Evolutionary conservation across 140 eudicot species (phyloP).

Genomic region (Ambrosia hybrid): DNA sequence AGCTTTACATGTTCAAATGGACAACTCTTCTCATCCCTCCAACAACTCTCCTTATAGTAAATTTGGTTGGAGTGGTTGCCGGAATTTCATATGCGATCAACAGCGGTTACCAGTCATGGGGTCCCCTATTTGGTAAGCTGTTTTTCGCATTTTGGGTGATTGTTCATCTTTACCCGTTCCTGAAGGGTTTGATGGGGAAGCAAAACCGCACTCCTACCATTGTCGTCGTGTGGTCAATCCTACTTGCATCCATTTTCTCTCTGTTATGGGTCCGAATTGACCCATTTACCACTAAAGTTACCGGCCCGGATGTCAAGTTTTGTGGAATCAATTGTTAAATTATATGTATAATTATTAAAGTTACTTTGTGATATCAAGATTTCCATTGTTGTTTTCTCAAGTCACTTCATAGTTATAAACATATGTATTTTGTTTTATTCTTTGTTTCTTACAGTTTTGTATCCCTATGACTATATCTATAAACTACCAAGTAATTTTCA

Average conservation of each 20-base stretch:
- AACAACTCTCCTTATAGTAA: slow-evolving; percentile 71
- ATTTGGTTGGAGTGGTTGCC: slow-evolving; percentile 84
- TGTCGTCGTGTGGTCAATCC: slow-evolving; percentile 83
- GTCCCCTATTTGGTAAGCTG: slow-evolving; percentile 86
- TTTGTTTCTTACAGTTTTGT: slow-evolving; percentile 41
- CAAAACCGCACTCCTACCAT: slow-evolving; percentile 92
- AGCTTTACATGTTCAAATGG: slow-evolving; percentile 89
- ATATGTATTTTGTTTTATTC: slow-evolving; percentile 31
- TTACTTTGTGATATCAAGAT: slow-evolving; percentile 28
- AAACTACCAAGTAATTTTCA: slow-evolving; percentile 6
- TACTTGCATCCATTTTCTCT: slow-evolving; percentile 88
- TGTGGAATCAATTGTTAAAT: slow-evolving; percentile 84
- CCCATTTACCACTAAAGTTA: slow-evolving; percentile 73
- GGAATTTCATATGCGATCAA: slow-evolving; percentile 83
- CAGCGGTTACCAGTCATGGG: slow-evolving; percentile 95
- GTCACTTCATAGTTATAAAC: slow-evolving; percentile 22
- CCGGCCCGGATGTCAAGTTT: slow-evolving; percentile 69
- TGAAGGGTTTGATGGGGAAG: slow-evolving; percentile 90
- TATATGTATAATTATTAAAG: slow-evolving; percentile 20
- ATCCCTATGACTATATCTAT: slow-evolving; percentile 21
- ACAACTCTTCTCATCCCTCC: slow-evolving; percentile 88
- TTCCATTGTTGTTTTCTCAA: slow-evolving; percentile 13
- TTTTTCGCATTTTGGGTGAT: slow-evolving; percentile 96
- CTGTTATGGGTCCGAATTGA: slow-evolving; percentile 82
- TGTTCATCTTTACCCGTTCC: slow-evolving; percentile 92